Evolutionary conservation across 108 stramenopile species (phyloP), one percentile per base, ranked within the genome.

Genomic region (Pseudonitzschia delicatissima): DNA sequence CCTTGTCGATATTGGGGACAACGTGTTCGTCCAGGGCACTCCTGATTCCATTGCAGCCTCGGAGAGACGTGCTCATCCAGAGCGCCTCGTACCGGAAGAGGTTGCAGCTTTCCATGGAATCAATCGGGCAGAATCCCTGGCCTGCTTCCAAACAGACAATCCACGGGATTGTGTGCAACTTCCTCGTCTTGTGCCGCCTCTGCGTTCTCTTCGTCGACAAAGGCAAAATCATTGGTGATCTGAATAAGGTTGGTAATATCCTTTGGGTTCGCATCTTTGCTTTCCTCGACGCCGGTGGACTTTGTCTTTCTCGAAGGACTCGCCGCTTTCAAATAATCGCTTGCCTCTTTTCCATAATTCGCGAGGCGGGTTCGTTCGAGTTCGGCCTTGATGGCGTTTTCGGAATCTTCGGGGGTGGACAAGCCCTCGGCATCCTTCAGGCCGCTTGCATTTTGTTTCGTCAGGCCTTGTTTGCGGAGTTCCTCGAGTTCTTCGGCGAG

Each of bases 401-500:
- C 60, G 52, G 62, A 66, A 52, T 67, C 60, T 49, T 74, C 73
- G 26, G 73, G 73, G 31, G 73, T 74, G 26, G 69, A 69, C 49
- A 74, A 37, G 15, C 73, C 73, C 44, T 44, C 45, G 1, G 66
- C 66, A 42, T 50, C 51, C 50, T 74, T 28, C 35, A 74, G 49
- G 28, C 67, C 67, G 23, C 23, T 20, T 2, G 73, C 66, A 23
- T 62, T 44, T 2, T 65, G 35, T 28, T 72, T 72, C 8, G 71
- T 57, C 31, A 72, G 35, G 4, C 25, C 36, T 23, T 42, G 48
- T 21, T 51, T 34, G 40, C 62, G 61, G 35, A 76, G 51, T 11
- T 52, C 74, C 34, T 12, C 74, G 7, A 76, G 53, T 64, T 76
- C 74, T 27, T 68, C 74, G n/a, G n/a, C n/a, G n/a, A n/a, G n/a